Evolutionary conservation across 495 filamentous ascomycete genomes (phyloP).

Genomic region (Xylaria intraflava): DNA sequence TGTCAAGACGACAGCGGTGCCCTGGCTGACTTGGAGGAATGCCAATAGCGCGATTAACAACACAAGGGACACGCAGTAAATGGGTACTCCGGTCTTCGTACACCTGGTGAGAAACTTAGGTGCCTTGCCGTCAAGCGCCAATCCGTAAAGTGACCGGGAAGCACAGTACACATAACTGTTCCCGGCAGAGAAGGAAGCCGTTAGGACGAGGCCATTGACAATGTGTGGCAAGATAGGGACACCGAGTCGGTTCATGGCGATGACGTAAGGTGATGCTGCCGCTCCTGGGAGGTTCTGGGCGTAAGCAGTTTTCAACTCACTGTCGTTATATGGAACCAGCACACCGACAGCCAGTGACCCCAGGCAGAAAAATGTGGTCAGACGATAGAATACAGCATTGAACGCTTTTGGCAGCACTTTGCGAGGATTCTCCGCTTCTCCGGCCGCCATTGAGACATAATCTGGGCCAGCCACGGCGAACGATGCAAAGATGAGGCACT

Average conservation of each 20-base stretch:
- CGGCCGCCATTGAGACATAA: slow-evolving; percentile 68
- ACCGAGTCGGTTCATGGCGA: slow-evolving; percentile 63
- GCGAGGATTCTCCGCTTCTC: slow-evolving; percentile 60
- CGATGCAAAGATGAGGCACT: slow-evolving; percentile 58
- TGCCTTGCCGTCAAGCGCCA: slow-evolving; percentile 46
- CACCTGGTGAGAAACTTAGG: slow-evolving; percentile 56
- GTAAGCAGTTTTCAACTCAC: slow-evolving; percentile 45
- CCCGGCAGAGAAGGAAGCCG: slow-evolving; percentile 64
- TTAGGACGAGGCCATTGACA: slow-evolving; percentile 63
- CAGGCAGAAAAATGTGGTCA: slow-evolving; percentile 62
- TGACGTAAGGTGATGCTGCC: slow-evolving; percentile 65
- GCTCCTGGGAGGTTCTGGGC: slow-evolving; percentile 45
- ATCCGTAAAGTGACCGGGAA: slow-evolving; percentile 59
- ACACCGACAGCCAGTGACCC: slow-evolving; percentile 58
- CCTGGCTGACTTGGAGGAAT: slow-evolving; percentile 66
- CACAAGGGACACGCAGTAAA: slow-evolving; percentile 56
- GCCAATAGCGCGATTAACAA: slow-evolving; percentile 58
- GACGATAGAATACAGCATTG: slow-evolving; percentile 61
- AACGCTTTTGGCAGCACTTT: slow-evolving; percentile 54
- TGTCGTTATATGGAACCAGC: slow-evolving; percentile 47
- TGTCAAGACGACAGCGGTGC: slow-evolving; percentile 58
- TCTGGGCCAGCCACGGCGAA: slow-evolving; percentile 68
- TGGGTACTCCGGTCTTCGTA: slow-evolving; percentile 46
- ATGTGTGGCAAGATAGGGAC: slow-evolving; percentile 61
- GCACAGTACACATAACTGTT: slow-evolving; percentile 73